A percentile compares a stretch with the other conserved stretches of the same genome.
phyloP scores from a whole-genome alignment of 2,329 filamentous ascomycete genomes.

The Nakataea oryzae region DNA sequence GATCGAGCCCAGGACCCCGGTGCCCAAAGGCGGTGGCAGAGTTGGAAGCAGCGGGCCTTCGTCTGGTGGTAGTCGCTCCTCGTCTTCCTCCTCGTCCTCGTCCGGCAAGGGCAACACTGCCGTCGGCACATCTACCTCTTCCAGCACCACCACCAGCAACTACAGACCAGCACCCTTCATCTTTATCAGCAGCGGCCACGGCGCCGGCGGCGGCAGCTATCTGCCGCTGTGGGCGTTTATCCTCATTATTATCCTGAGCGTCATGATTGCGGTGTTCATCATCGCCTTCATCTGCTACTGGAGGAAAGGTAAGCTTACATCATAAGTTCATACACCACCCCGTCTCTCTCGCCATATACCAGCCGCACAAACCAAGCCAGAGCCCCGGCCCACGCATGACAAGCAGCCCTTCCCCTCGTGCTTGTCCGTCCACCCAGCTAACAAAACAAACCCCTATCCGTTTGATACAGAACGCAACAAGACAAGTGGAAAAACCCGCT shows the following conservation, averaged over 20 bases:
- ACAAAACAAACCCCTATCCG: not conserved
- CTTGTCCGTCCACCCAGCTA: not conserved
- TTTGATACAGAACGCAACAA: not conserved
- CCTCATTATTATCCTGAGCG: not conserved
- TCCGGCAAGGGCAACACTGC: not conserved
- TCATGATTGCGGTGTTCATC: not conserved
- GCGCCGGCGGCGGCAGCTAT: not conserved
- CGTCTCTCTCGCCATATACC: too few relatives aligned
- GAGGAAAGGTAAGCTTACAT: not conserved
- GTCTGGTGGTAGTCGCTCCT: not conserved
- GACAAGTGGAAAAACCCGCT: not conserved
- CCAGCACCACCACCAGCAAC: not conserved
- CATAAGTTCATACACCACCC: too few relatives aligned
- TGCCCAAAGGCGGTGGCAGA: constrained; percentile 2
- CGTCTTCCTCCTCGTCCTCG: not conserved
- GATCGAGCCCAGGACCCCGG: not conserved
- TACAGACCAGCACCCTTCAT: not conserved
- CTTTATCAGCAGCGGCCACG: not conserved
- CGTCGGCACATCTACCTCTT: not conserved
- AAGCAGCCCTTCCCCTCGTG: not conserved
- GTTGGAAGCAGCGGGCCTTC: not conserved
- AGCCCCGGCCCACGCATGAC: not conserved
- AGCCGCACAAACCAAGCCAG: too few relatives aligned
- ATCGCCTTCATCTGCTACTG: not conserved
- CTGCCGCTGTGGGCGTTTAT: not conserved